Conservation (phyloP, 495 filamentous ascomycete genomes). For the Xylaria acuta region DNA sequence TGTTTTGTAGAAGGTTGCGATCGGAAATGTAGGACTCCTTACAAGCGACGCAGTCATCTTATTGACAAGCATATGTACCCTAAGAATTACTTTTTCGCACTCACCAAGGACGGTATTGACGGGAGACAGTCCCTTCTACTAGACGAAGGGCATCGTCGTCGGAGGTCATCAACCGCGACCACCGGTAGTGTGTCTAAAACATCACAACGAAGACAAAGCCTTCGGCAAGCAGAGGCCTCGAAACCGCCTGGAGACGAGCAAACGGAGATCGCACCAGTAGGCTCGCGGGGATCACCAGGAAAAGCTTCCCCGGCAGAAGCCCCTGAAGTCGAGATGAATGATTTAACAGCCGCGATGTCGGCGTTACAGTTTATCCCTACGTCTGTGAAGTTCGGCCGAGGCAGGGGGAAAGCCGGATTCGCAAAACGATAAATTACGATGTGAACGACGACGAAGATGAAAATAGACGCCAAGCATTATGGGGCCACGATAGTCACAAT, state of each 20-base stretch:
- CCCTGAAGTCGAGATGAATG: constrained; percentile 69
- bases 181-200: constrained; percentile 34
- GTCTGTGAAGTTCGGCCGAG: constrained; percentile 74
- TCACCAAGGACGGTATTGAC: constrained; percentile 89
- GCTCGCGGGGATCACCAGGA: background rate
- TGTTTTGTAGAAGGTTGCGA: constrained; percentile 94
- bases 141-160: constrained; percentile 59
- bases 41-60: constrained; percentile 84
- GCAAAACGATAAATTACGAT: constrained; percentile 40
- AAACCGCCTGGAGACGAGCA: constrained; percentile 23
- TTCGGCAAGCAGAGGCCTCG: constrained; percentile 30
- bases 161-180: constrained; percentile 50
- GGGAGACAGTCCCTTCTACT: constrained; percentile 76
- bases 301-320: constrained; percentile 24
- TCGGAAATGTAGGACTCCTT: constrained; percentile 78
- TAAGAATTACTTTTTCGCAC: constrained; percentile 86
- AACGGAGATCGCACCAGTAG: background rate
- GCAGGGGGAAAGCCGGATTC: constrained; percentile 58
- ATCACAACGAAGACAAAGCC: constrained; percentile 35
- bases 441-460: background rate
- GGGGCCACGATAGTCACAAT: background rate
- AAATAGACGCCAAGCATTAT: background rate
- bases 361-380: constrained; percentile 80
- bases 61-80: constrained; percentile 97
- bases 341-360: constrained; percentile 80